A percentile compares a stretch with the other conserved stretches of the same genome.
These are phyloP conservation scores for Epichloe sylvatica DNA, from an alignment of 2,329 filamentous ascomycete genomes.

Conservation along the genomic window DNA sequence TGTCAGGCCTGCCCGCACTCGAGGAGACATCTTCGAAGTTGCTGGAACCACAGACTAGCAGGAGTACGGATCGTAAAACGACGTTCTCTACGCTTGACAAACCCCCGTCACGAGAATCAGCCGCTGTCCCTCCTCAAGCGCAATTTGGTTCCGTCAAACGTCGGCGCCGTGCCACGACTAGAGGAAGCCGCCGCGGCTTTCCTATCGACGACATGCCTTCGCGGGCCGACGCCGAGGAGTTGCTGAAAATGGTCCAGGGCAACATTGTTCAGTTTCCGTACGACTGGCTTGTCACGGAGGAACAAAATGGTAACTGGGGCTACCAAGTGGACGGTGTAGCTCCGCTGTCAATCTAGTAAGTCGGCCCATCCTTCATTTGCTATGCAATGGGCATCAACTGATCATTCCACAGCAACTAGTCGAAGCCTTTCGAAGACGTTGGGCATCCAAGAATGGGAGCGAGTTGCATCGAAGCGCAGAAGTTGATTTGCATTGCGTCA, in stretches of 20 bases:
- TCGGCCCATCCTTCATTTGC: constrained; percentile 9
- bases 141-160: constrained; percentile 40
- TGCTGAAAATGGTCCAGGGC: constrained; percentile 72
- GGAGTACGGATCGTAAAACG: constrained; percentile 34
- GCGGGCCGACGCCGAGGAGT: constrained; percentile 62
- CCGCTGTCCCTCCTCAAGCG: constrained; percentile 15
- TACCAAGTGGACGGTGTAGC: constrained; percentile 94
- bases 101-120: constrained; percentile 24
- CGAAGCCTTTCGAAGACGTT: background rate
- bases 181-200: constrained; percentile 50
- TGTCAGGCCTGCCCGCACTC: constrained; percentile 31
- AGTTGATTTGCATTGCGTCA: constrained; percentile 15
- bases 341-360: constrained; percentile 93
- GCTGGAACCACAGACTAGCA: constrained; percentile 23
- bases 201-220: constrained; percentile 63
- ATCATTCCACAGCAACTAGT: constrained; percentile 1
- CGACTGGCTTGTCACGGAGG: constrained; percentile 86
- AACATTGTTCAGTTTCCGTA: constrained; percentile 87
- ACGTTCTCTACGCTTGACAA: constrained; percentile 43
- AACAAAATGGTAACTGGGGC: constrained; percentile 88
- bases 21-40: constrained; percentile 23
- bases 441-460: background rate
- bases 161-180: constrained; percentile 56
- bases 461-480: constrained; percentile 9
- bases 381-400: background rate